Conservation (phyloP, 169 alveolate species). For the Plasmodium reichenowi region DNA sequence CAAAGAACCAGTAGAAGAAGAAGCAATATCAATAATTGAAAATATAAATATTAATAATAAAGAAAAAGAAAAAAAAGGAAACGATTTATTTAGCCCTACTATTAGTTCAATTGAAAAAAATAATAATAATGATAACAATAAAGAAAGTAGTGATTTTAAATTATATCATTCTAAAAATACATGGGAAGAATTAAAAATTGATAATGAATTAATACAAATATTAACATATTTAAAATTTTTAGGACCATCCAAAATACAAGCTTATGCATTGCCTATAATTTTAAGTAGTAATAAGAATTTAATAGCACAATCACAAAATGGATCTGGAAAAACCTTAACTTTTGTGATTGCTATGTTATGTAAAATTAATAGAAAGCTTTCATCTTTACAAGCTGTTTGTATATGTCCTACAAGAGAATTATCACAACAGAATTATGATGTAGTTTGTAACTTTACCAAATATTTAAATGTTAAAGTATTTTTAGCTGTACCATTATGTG, state of each 20-base stretch:
- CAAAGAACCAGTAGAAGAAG: constrained; percentile 64
- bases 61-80: constrained; percentile 1
- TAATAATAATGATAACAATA: neutral
- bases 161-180: constrained; percentile 79
- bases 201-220: constrained; percentile 79
- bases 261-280: constrained; percentile 88
- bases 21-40: constrained; percentile 58
- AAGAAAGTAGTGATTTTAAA: constrained; percentile 48
- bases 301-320: constrained; percentile 97
- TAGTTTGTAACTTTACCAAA: constrained; percentile 92
- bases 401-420: constrained; percentile 98
- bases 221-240: constrained; percentile 77
- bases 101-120: neutral
- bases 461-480: constrained; percentile 89
- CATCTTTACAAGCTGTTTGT: constrained; percentile 89
- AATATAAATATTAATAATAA: constrained; percentile 30
- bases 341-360: constrained; percentile 95
- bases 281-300: constrained; percentile 79
- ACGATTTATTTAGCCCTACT: neutral
- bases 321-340: constrained; percentile 98
- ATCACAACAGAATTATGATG: constrained; percentile 94
- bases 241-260: constrained; percentile 89
- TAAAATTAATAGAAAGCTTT: constrained; percentile 87
- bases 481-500: constrained; percentile 91
- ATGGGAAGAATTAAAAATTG: constrained; percentile 81